Conservation (phyloP, 176 grass and related monocot genomes). For the Eragrostis curvula region DNA sequence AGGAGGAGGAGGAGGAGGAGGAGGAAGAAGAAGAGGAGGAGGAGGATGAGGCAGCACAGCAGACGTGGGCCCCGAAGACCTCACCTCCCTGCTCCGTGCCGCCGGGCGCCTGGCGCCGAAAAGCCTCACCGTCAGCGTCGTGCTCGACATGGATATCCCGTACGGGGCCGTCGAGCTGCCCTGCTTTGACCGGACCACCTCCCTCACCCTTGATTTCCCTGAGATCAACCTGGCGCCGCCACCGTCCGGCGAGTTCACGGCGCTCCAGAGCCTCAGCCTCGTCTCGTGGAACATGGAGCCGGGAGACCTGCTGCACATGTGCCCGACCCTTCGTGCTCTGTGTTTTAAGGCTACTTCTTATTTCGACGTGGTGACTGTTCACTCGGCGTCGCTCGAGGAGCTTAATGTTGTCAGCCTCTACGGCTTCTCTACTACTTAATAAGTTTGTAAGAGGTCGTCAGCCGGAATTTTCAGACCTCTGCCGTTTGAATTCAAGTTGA, state of each 20-base stretch:
- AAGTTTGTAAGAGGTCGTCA: no score
- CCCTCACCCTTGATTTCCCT: neutral
- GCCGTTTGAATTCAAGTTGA: no score
- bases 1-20: no score
- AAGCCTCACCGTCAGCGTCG: neutral
- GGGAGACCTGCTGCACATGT: neutral
- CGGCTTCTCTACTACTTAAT: no score
- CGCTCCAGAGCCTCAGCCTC: neutral
- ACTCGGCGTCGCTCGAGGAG: neutral
- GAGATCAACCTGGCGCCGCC: neutral
- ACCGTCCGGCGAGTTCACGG: neutral
- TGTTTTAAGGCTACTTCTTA: neutral
- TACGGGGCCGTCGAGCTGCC: neutral
- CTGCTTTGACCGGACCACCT: neutral
- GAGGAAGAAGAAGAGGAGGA: no score
- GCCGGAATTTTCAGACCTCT: no score
- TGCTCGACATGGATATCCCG: no score
- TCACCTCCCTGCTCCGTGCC: neutral
- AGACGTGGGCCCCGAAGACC: no score
- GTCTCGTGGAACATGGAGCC: accelerated
- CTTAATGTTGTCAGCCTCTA: neutral
- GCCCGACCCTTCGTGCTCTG: neutral
- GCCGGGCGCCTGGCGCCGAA: neutral
- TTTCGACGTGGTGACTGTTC: neutral
- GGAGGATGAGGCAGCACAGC: no score